These are phyloP conservation scores for Trichoderma sp. DNA, from an alignment of 2,329 filamentous ascomycete species.

Conservation along the genomic window DNA sequence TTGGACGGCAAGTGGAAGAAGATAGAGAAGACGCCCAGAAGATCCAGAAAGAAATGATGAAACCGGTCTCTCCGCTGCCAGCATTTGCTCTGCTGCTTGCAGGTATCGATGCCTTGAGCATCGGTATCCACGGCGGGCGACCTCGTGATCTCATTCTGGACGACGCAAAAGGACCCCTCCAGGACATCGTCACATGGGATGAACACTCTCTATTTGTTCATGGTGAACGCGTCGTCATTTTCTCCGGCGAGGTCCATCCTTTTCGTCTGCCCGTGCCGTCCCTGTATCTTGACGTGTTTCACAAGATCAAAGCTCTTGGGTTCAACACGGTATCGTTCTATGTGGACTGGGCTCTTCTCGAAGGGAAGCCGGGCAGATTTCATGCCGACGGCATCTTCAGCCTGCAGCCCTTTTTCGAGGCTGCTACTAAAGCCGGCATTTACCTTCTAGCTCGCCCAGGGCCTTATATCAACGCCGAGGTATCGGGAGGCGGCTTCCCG, in stretches of 20 bases:
- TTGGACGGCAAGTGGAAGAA: background rate
- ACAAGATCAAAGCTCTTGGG: slow-evolving; percentile 80
- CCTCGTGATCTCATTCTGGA: slow-evolving; percentile 34
- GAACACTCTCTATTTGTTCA: slow-evolving; percentile 69
- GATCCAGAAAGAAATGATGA: slow-evolving; percentile 31
- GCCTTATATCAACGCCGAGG: slow-evolving; percentile 79
- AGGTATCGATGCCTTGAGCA: slow-evolving; percentile 29
- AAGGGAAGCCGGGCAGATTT: slow-evolving; percentile 72
- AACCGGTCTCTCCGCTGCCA: slow-evolving; percentile 29
- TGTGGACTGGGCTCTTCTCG: slow-evolving; percentile 74
- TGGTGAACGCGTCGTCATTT: slow-evolving; percentile 71
- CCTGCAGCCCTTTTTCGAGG: slow-evolving; percentile 74
- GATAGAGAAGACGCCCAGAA: background rate
- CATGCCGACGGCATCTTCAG: slow-evolving; percentile 71
- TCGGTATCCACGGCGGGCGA: slow-evolving; percentile 30
- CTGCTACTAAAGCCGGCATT: slow-evolving; percentile 71
- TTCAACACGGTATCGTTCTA: slow-evolving; percentile 83
- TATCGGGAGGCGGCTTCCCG: slow-evolving; percentile 74
- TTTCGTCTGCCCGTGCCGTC: slow-evolving; percentile 55
- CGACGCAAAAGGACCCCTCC: slow-evolving; percentile 35
- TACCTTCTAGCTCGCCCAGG: slow-evolving; percentile 74
- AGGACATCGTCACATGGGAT: slow-evolving; percentile 66
- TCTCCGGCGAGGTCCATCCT: slow-evolving; percentile 74
- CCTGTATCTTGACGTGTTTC: slow-evolving; percentile 70
- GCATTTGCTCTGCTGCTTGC: slow-evolving; percentile 27